These are phyloP conservation scores for Omphalea diandra DNA, from an alignment of 441 rosid species.

Conservation along the genomic window DNA sequence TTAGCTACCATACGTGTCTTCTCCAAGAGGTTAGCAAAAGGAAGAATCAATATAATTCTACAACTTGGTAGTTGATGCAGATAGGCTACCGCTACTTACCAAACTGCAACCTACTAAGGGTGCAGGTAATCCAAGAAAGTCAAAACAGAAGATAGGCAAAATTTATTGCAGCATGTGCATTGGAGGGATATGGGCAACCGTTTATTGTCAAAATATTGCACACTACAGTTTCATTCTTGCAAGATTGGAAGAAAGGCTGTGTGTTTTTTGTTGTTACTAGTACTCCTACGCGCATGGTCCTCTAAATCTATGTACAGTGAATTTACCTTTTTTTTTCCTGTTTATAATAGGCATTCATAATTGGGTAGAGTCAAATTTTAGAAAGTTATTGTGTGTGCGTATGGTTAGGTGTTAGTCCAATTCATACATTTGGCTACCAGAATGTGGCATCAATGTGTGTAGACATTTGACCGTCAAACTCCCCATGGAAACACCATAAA, in stretches of 20 bases:
- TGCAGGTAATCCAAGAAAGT: not conserved
- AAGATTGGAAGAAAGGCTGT: not conserved
- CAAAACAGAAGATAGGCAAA: conserved; percentile 25
- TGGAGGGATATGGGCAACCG: too few species aligned
- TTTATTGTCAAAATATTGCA: too few species aligned
- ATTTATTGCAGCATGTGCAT: too few species aligned
- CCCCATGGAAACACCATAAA: not conserved
- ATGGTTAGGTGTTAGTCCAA: not conserved
- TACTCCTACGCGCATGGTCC: too few species aligned
- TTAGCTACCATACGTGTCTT: not conserved
- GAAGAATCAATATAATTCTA: too few species aligned
- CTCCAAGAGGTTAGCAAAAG: not conserved
- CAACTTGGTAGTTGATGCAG: conserved; percentile 29
- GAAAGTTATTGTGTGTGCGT: not conserved
- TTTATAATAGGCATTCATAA: too few species aligned
- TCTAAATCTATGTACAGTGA: too few species aligned
- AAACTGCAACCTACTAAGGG: conserved; percentile 34
- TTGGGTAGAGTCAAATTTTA: not conserved
- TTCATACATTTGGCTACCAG: not conserved
- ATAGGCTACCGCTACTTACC: conserved; percentile 32
- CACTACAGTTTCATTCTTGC: not conserved
- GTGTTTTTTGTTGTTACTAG: not conserved
- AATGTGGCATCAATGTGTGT: too few species aligned
- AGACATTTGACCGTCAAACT: not conserved
- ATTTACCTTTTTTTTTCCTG: too few species aligned